A percentile compares a stretch with the other conserved stretches of the same genome.
phyloP scores from a whole-genome alignment of 208 protist species.

The Tritrichomonas musculus region DNA sequence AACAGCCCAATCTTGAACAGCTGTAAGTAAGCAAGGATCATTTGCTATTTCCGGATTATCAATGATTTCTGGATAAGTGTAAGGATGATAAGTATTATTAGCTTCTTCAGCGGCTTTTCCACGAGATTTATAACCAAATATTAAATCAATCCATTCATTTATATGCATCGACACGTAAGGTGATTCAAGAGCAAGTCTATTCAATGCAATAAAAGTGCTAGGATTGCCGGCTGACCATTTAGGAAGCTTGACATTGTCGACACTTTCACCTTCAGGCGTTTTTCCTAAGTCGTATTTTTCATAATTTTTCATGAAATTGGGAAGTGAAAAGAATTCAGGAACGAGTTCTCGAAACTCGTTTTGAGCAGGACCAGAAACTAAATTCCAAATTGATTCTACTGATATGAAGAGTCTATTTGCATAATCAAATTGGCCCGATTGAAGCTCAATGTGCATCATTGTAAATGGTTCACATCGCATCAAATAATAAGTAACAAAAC shows the following conservation, averaged over 20 bases:
- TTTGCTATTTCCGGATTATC: neutral
- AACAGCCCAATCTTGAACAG: neutral
- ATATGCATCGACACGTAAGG: neutral
- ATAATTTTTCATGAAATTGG: neutral
- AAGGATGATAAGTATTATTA: neutral
- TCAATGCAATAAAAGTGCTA: neutral
- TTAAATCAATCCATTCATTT: constrained; percentile 27
- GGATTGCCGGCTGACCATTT: neutral
- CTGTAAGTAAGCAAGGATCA: neutral
- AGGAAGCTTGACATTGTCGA: neutral
- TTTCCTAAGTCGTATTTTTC: neutral
- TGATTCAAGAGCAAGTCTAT: neutral
- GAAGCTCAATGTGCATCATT: neutral
- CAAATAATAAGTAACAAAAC: neutral
- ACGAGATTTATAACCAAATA: constrained; percentile 24
- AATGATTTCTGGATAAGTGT: neutral
- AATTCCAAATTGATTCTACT: neutral
- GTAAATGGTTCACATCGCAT: constrained; percentile 23
- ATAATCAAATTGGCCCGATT: neutral
- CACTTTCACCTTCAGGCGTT: neutral
- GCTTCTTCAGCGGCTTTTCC: neutral
- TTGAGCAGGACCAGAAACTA: neutral
- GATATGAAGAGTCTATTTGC: neutral
- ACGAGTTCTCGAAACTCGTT: neutral
- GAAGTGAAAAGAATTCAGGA: constrained; percentile 11